Evolutionary conservation across 208 protist species (phyloP), one percentile per base, ranked within the genome.

Genomic region (Leishmania arabica): DNA sequence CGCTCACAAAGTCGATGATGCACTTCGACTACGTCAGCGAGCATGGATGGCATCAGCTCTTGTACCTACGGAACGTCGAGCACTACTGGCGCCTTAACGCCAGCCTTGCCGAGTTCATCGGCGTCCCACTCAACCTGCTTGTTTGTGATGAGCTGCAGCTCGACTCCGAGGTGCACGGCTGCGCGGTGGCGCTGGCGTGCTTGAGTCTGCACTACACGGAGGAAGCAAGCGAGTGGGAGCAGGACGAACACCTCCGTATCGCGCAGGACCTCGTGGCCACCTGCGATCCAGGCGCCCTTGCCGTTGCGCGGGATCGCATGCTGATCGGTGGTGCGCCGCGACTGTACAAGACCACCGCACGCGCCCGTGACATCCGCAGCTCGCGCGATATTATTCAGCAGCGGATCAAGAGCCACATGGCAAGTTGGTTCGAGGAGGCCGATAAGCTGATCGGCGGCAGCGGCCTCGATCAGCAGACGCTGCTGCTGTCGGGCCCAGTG

Each of bases 11-110:
- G 37, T 92, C 86, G 78, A 78, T 94, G 65, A 85, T 91, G 54
- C 86, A 84, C 42, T 88, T 88, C 54, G 93, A 98, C 84, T 94
- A 89, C 73, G 88, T 96, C 17, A 87, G 84, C 53, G 93, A 98
- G 77, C 80, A 88, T 65, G 95, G 95, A 54, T 98, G 95, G 93
- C 93, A 97, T 73, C 91, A 93, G 64, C 84, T 98, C 77, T 81
- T 98, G n/a, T 85, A 85, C 74, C 89, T 98, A n/a, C 93, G 93
- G 65, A 95, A 91, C 64, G 88, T 96, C 45, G 90, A 96, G 82
- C 84, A 93, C 71, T 85, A 87, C 60, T 97, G 94, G 93, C 86
- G 88, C 27, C 88, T 97, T n/a, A 91, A 97, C 77, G 84, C 86
- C 60, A 47, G 58, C 17, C 80, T 98, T 19, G 93, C 94, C 8